Percentiles rank a stretch among this genome's conserved stretches.
Evolutionary conservation across 148 eudicot genomes (phyloP).

Genomic region (Simmondsia chinensis): DNA sequence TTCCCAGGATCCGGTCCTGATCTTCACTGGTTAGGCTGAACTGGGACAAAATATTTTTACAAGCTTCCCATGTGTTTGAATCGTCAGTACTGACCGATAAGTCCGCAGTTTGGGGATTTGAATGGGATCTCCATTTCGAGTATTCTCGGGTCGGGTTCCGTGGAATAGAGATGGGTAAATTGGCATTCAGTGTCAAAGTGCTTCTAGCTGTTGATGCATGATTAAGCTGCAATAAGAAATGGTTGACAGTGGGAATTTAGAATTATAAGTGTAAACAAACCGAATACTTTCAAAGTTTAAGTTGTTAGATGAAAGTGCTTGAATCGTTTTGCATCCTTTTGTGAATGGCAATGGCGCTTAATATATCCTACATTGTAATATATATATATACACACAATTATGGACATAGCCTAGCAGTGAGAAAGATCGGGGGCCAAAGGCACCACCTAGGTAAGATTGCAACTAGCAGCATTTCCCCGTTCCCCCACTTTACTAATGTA

Average conservation of each 20-base stretch:
- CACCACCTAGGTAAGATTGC: too few species aligned
- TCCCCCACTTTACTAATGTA: too few species aligned
- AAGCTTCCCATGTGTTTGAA: conserved; percentile 60
- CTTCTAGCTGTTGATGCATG: conserved; percentile 5
- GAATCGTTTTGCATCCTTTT: too few species aligned
- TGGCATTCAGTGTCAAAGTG: conserved; percentile 9
- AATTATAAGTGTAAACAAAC: background rate
- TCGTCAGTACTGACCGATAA: conserved; percentile 48
- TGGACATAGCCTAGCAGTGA: too few species aligned
- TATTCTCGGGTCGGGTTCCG: conserved; percentile 9
- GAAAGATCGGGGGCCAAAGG: too few species aligned
- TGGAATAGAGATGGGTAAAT: conserved; percentile 3
- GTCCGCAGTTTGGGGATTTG: conserved; percentile 29
- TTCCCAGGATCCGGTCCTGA: conserved; percentile 72
- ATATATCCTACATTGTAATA: too few species aligned
- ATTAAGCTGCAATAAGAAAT: conserved; percentile 34
- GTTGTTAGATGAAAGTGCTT: background rate
- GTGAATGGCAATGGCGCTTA: too few species aligned
- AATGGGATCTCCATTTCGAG: conserved; percentile 44
- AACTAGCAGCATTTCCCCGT: too few species aligned
- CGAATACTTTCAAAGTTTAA: background rate
- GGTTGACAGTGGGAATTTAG: background rate
- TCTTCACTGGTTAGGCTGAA: conserved; percentile 57
- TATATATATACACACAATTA: too few species aligned
- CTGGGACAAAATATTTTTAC: conserved; percentile 43